phyloP scores from a whole-genome alignment of 192 early-diverging fungal species.

The Coemansia sp. region DNA sequence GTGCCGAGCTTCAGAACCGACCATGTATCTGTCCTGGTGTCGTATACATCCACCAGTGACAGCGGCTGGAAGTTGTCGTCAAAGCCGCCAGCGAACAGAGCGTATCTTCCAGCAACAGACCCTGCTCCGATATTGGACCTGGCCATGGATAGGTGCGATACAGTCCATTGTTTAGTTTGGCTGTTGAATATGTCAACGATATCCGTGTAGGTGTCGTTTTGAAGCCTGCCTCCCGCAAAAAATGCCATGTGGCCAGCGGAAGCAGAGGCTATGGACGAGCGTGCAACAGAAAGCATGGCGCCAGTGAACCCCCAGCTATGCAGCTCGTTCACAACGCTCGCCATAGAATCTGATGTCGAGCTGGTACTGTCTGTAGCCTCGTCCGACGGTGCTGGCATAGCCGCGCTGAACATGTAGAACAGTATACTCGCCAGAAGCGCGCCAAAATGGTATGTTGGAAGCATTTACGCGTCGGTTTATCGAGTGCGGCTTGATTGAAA shows the following conservation, averaged over 20 bases:
- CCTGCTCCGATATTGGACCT: constrained; percentile 42
- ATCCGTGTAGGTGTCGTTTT: constrained; percentile 36
- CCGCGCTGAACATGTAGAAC: neutral
- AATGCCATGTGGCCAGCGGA: constrained; percentile 41
- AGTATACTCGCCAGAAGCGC: neutral
- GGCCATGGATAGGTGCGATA: constrained; percentile 24
- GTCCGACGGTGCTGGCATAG: neutral
- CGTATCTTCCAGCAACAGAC: constrained; percentile 47
- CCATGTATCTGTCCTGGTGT: constrained; percentile 40
- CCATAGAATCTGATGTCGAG: neutral
- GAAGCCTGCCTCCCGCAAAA: constrained; percentile 51
- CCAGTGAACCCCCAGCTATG: constrained; percentile 36
- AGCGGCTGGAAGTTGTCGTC: constrained; percentile 33
- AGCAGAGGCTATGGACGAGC: constrained; percentile 38
- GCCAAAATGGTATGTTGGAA: neutral
- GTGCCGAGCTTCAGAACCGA: constrained; percentile 18
- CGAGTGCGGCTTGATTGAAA: neutral
- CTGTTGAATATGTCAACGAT: constrained; percentile 51
- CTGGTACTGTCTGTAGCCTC: neutral
- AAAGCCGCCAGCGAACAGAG: constrained; percentile 52
- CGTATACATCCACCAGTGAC: constrained; percentile 49
- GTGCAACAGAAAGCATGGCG: constrained; percentile 36
- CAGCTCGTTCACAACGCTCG: constrained; percentile 9
- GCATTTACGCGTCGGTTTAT: constrained; percentile 2
- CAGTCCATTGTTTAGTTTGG: constrained; percentile 32